These are phyloP conservation scores for Agaricales sp. DNA, from an alignment of 1,284 basidiomycete genomes.

Conservation along the genomic window DNA sequence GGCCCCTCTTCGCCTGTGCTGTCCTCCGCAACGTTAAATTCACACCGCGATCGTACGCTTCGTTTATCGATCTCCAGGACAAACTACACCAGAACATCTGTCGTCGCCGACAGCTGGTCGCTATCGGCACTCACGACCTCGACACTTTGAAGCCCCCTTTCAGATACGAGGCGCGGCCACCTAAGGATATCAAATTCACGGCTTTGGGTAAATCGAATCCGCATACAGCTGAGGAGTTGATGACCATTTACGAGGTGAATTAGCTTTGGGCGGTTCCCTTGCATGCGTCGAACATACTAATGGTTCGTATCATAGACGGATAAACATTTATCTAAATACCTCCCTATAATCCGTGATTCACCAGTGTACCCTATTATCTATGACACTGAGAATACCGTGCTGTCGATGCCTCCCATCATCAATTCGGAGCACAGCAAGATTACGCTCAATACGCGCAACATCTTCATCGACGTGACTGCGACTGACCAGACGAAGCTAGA, in stretches of 20 bases:
- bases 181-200: slow-evolving; percentile 84
- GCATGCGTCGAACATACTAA: slow-evolving; percentile 3
- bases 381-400: slow-evolving; percentile 76
- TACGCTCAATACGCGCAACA: slow-evolving; percentile 85
- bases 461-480: slow-evolving; percentile 96
- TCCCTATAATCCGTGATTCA: slow-evolving; percentile 90
- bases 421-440: slow-evolving; percentile 98
- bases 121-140: slow-evolving; percentile 97
- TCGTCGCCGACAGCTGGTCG: slow-evolving; percentile 82
- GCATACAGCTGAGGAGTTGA: slow-evolving; percentile 77
- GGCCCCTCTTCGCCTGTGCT: slow-evolving; percentile 88
- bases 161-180: slow-evolving; percentile 85
- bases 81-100: slow-evolving; percentile 97
- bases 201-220: slow-evolving; percentile 73
- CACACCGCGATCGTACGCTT: slow-evolving; percentile 84
- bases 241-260: slow-evolving; percentile 83
- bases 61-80: slow-evolving; percentile 98
- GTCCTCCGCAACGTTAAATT: slow-evolving; percentile 87
- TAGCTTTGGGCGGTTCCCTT: background rate
- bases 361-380: slow-evolving; percentile 98
- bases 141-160: slow-evolving; percentile 85
- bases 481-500: slow-evolving; percentile 97
- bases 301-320: slow-evolving; percentile 52
- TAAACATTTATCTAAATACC: slow-evolving; percentile 83
- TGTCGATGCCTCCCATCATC: slow-evolving; percentile 98